These are phyloP conservation scores for Epicoccum sorghinum DNA, from an alignment of 2,329 filamentous ascomycete genomes.

Conservation along the genomic window DNA sequence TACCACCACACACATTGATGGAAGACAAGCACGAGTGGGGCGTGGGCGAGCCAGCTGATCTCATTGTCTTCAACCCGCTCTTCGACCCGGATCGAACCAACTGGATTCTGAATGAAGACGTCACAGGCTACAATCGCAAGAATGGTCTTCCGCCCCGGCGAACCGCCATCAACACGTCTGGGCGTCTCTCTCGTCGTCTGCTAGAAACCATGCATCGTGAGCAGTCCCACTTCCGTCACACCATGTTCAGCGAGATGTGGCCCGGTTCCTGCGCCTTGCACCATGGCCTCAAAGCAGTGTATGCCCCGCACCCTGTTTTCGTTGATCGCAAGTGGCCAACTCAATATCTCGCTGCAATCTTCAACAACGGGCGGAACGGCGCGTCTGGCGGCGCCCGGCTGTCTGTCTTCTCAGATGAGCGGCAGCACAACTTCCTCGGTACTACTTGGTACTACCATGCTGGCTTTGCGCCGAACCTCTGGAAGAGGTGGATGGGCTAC, in stretches of 20 bases:
- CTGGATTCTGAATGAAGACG: slow-evolving; percentile 74
- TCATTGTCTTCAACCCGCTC: slow-evolving; percentile 78
- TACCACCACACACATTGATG: slow-evolving; percentile 62
- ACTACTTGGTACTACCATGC: slow-evolving; percentile 62
- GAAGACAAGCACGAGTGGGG: slow-evolving; percentile 67
- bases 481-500: slow-evolving; percentile 62
- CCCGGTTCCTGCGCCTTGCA: slow-evolving; percentile 73
- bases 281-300: slow-evolving; percentile 78
- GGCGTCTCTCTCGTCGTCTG: slow-evolving; percentile 69
- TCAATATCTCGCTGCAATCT: slow-evolving; percentile 60
- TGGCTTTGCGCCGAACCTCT: slow-evolving; percentile 59
- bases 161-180: slow-evolving; percentile 73
- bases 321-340: slow-evolving; percentile 63
- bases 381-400: slow-evolving; percentile 57
- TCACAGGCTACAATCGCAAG: slow-evolving; percentile 69
- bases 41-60: slow-evolving; percentile 73
- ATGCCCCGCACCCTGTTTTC: slow-evolving; percentile 64
- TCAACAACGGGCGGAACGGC: slow-evolving; percentile 62
- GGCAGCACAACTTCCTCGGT: slow-evolving; percentile 61
- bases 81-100: slow-evolving; percentile 74
- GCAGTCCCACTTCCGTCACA: slow-evolving; percentile 69
- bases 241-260: slow-evolving; percentile 83
- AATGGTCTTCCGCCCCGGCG: slow-evolving; percentile 68
- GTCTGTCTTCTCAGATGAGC: slow-evolving; percentile 57
- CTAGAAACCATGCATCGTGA: slow-evolving; percentile 77